A percentile compares a stretch with the other conserved stretches of the same genome.
These are phyloP conservation scores for Fusarium mundagurra DNA, from an alignment of 2,329 filamentous ascomycete genomes.

Conservation along the genomic window DNA sequence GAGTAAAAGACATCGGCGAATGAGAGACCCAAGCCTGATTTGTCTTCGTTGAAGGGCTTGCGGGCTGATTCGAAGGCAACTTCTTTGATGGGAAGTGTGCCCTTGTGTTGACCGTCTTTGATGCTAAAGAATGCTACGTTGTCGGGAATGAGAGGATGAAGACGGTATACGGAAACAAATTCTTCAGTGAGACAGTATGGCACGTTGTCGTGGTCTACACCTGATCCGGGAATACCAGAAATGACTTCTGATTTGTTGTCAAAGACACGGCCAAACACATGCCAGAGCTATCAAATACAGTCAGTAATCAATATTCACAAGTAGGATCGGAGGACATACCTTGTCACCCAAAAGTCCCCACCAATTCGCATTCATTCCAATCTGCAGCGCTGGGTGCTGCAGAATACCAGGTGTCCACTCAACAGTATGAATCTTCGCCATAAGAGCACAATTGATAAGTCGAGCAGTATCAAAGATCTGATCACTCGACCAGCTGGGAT, in stretches of 20 bases:
- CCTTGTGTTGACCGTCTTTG: constrained; percentile 5
- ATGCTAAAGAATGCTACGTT: constrained; percentile 19
- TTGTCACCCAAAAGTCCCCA: constrained; percentile 23
- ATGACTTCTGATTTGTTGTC: constrained; percentile 25
- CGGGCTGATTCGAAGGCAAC: constrained; percentile 17
- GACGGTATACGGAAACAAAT: constrained; percentile 24
- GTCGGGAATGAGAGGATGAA: constrained; percentile 14
- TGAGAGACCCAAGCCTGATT: background rate
- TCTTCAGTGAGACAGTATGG: constrained; percentile 22
- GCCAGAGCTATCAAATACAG: background rate
- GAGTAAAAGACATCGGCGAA: constrained; percentile 27
- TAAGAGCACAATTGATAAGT: constrained; percentile 18
- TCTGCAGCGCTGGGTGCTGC: constrained; percentile 13
- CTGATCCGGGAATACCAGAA: constrained; percentile 21
- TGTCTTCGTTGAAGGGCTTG: background rate
- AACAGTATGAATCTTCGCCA: constrained; percentile 28
- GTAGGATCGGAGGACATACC: background rate
- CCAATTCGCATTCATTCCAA: constrained; percentile 26
- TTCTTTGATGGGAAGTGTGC: constrained; percentile 4
- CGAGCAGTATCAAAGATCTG: constrained; percentile 10
- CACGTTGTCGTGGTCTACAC: constrained; percentile 2
- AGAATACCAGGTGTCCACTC: constrained; percentile 29
- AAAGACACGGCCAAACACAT: constrained; percentile 8
- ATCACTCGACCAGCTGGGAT: constrained; percentile 14
- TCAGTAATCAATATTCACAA: background rate